phyloP scores from a whole-genome alignment of 164 flowering plant species.

The Brasenia schreberi region DNA sequence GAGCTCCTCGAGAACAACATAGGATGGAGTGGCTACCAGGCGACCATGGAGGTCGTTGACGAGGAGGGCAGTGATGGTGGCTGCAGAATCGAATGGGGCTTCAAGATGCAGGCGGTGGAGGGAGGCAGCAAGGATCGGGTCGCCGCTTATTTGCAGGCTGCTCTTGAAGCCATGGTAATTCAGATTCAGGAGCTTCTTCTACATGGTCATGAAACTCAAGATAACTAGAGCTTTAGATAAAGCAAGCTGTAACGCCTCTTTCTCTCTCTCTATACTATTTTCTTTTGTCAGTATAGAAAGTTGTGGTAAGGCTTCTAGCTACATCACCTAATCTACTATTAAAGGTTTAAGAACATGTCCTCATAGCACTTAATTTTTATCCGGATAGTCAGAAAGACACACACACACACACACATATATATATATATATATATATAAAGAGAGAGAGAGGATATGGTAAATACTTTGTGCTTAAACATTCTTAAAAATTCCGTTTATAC shows the following conservation, averaged over 20 bases:
- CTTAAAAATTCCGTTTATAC: no score
- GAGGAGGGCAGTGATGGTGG: not conserved
- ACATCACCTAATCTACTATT: not conserved
- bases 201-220: not conserved
- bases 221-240: not conserved
- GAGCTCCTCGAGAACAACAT: not conserved
- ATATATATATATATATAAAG: no score
- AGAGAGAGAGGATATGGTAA: no score
- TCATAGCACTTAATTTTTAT: no score
- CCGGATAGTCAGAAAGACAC: no score
- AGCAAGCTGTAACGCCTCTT: not conserved
- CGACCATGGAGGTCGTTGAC: not conserved
- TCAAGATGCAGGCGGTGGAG: not conserved
- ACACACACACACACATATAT: no score
- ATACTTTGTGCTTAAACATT: no score
- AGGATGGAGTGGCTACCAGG: not conserved
- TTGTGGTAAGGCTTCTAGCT: not conserved
- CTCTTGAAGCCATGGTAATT: not conserved
- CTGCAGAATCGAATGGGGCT: not conserved
- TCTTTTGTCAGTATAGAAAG: not conserved
- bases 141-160: not conserved
- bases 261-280: not conserved
- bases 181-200: not conserved
- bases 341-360: not conserved
- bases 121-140: not conserved